Evolutionary conservation across 2,329 filamentous ascomycete genomes (phyloP).

Genomic region (Fusarium annulatum): DNA sequence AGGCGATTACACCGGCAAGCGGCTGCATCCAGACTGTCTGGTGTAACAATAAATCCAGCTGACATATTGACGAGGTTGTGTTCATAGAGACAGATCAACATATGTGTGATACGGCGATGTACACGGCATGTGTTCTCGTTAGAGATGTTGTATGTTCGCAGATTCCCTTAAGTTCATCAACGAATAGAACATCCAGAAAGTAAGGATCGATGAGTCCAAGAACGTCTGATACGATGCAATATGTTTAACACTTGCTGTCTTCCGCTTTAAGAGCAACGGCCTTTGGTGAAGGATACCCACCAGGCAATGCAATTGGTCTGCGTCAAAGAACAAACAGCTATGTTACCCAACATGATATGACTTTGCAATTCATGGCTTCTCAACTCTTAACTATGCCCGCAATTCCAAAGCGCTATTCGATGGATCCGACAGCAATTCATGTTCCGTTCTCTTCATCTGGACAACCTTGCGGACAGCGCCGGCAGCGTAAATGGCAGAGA

Average conservation of each 20-base stretch:
- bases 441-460: not conserved
- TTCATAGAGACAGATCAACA: not conserved
- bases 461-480: not conserved
- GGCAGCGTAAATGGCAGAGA: not conserved
- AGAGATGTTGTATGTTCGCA: not conserved
- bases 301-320: fast-evolving
- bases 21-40: not conserved
- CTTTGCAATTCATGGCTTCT: not conserved
- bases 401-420: not conserved
- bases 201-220: not conserved
- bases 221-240: fast-evolving
- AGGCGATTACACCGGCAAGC: not conserved
- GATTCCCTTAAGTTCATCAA: not conserved
- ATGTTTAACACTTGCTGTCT: fast-evolving
- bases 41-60: not conserved
- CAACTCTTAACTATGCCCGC: not conserved
- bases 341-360: not conserved
- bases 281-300: not conserved
- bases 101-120: not conserved
- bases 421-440: not conserved
- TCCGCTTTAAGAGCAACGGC: fast-evolving
- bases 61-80: not conserved
- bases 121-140: not conserved
- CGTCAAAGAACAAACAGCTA: not conserved
- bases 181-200: not conserved